Percentiles rank a stretch among this genome's conserved stretches.
phyloP scores from a whole-genome alignment of 176 grass and related monocot species.

The Bolboschoenus planiculmis region DNA sequence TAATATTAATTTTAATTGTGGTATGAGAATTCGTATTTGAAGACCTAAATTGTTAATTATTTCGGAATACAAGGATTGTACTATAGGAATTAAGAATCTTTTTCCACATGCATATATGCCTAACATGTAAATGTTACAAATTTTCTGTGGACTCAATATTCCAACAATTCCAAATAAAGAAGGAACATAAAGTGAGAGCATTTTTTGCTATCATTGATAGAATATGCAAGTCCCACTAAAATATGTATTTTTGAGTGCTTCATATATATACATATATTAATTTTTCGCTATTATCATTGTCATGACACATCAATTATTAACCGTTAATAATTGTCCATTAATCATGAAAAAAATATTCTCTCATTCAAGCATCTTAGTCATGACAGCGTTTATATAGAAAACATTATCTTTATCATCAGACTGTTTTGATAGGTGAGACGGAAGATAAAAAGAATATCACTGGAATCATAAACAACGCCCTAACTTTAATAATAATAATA shows the following conservation, averaged over 20 bases:
- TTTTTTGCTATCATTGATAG: neutral
- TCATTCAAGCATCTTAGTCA: neutral
- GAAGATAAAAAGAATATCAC: too few relatives aligned
- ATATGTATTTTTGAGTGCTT: neutral
- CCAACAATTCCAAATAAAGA: neutral
- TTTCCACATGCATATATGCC: neutral
- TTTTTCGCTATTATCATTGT: neutral
- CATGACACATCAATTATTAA: neutral
- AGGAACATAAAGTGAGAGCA: neutral
- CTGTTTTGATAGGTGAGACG: too few relatives aligned
- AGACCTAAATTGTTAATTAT: neutral
- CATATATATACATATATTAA: neutral
- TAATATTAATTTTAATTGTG: neutral
- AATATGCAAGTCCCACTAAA: slow-evolving; percentile 3
- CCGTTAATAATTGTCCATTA: neutral
- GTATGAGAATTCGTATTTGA: neutral
- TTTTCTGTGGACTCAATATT: neutral
- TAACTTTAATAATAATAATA: too few relatives aligned
- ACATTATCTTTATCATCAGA: too few relatives aligned
- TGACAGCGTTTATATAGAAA: neutral
- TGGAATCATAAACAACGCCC: too few relatives aligned
- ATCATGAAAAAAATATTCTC: neutral
- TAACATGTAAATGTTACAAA: neutral
- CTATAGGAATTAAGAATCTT: neutral
- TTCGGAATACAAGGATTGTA: neutral